phyloP scores from a whole-genome alignment of 2,329 filamentous ascomycete species.

The Chlorencoelia australis region DNA sequence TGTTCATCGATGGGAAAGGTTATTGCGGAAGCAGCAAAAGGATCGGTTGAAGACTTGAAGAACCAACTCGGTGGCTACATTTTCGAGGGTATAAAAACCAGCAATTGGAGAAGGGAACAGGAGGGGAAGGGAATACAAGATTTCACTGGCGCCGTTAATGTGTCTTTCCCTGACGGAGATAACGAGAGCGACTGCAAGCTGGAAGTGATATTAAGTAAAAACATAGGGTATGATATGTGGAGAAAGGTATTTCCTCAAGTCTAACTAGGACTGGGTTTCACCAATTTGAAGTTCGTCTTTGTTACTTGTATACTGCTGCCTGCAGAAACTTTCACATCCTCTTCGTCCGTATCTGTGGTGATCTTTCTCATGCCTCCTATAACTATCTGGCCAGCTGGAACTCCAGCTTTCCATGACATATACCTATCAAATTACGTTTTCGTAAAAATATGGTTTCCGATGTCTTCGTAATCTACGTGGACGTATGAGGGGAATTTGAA shows the following conservation, averaged over 20 bases:
- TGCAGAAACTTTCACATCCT: not conserved
- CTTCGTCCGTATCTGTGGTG: not conserved
- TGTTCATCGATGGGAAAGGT: not conserved
- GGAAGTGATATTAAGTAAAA: not conserved
- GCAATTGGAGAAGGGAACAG: constrained; percentile 1
- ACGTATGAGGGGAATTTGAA: too few species aligned
- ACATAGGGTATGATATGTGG: not conserved
- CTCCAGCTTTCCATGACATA: not conserved
- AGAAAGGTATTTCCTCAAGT: not conserved
- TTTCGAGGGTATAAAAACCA: not conserved
- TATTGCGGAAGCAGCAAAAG: not conserved
- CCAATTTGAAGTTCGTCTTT: not conserved
- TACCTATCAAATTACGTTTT: not conserved
- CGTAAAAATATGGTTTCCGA: not conserved
- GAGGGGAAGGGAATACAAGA: not conserved
- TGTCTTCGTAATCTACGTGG: not conserved
- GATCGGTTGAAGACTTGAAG: not conserved
- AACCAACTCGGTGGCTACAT: not conserved
- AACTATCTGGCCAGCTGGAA: not conserved
- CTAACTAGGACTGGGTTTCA: not conserved
- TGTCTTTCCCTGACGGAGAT: not conserved
- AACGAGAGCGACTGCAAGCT: not conserved
- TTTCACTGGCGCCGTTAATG: not conserved
- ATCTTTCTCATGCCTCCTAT: not conserved
- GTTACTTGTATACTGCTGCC: not conserved